These are phyloP conservation scores for Aureobasidium uvarum DNA, from an alignment of 2,329 filamentous ascomycete species.

Conservation along the genomic window DNA sequence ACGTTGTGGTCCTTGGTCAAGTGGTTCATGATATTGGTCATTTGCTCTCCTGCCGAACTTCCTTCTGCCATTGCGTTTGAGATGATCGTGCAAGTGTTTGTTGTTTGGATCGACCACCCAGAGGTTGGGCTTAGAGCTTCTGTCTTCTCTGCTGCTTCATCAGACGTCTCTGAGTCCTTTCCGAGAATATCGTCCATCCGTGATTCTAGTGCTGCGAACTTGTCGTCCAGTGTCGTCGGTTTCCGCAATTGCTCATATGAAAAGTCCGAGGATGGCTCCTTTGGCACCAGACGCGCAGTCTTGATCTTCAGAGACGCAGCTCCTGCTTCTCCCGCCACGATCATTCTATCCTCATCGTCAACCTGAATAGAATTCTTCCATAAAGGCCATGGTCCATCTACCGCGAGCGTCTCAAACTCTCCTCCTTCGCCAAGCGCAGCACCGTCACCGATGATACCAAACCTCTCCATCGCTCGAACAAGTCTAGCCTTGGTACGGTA, in stretches of 20 bases:
- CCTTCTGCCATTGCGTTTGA: constrained; percentile 38
- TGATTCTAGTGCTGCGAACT: constrained; percentile 51
- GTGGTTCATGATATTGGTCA: constrained; percentile 42
- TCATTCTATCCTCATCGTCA: constrained; percentile 51
- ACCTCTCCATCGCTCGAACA: constrained; percentile 60
- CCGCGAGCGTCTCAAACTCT: constrained; percentile 89
- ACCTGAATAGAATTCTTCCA: constrained; percentile 72
- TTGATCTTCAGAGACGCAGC: constrained; percentile 68
- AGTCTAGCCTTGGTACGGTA: constrained; percentile 48
- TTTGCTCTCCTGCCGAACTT: constrained; percentile 43
- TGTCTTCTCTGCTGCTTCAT: neutral
- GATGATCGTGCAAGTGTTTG: constrained; percentile 31
- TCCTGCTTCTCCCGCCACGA: constrained; percentile 70
- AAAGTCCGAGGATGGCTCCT: constrained; percentile 32
- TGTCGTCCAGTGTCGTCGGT: constrained; percentile 65
- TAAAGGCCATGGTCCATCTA: constrained; percentile 71
- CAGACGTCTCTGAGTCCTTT: neutral
- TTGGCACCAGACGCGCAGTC: constrained; percentile 55
- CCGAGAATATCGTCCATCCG: neutral
- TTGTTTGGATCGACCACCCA: neutral
- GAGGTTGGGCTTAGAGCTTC: neutral
- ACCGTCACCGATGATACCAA: constrained; percentile 63
- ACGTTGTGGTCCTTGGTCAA: constrained; percentile 35
- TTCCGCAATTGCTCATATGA: constrained; percentile 47
- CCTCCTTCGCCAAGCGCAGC: constrained; percentile 88